These are phyloP conservation scores for Colletotrichum karsti DNA, from an alignment of 2,329 filamentous ascomycete species.

Conservation along the genomic window DNA sequence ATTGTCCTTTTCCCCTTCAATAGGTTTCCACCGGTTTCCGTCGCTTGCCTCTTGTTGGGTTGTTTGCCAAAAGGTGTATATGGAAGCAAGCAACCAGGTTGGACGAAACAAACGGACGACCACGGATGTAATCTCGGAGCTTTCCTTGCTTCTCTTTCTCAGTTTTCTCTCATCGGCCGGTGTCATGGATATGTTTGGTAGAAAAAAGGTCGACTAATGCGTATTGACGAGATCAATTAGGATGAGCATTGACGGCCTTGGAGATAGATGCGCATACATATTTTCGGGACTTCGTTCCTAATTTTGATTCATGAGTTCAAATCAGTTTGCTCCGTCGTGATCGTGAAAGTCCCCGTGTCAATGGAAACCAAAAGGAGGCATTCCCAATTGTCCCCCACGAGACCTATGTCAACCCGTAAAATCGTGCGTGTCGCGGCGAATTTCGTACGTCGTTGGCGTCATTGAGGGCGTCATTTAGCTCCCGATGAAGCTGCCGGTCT, in stretches of 20 bases:
- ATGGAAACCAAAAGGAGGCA: not conserved
- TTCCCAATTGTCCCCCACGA: no score
- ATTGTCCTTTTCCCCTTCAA: not conserved
- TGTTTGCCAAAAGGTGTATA: conserved; percentile 4
- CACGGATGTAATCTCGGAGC: conserved; percentile 8
- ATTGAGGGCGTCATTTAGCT: no score
- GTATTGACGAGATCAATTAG: conserved; percentile 7
- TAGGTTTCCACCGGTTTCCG: not conserved
- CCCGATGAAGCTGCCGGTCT: not conserved
- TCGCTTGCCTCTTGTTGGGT: not conserved
- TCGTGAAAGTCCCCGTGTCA: not conserved
- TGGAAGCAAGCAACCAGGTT: conserved; percentile 1
- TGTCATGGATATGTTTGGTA: conserved; percentile 20
- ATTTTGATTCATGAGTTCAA: not conserved
- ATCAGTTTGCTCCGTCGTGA: not conserved
- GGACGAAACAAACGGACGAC: not conserved
- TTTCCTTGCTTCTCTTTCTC: not conserved
- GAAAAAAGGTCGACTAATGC: conserved; percentile 22
- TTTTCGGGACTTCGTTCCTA: not conserved
- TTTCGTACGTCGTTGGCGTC: no score
- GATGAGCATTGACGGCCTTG: conserved; percentile 10
- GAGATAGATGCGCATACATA: conserved; percentile 16
- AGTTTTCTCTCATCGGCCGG: conserved; percentile 8
- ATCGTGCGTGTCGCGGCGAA: no score
- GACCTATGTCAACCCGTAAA: no score